Conservation (phyloP, 768 basidiomycete species). For the Chlorophyllum brunneum region DNA sequence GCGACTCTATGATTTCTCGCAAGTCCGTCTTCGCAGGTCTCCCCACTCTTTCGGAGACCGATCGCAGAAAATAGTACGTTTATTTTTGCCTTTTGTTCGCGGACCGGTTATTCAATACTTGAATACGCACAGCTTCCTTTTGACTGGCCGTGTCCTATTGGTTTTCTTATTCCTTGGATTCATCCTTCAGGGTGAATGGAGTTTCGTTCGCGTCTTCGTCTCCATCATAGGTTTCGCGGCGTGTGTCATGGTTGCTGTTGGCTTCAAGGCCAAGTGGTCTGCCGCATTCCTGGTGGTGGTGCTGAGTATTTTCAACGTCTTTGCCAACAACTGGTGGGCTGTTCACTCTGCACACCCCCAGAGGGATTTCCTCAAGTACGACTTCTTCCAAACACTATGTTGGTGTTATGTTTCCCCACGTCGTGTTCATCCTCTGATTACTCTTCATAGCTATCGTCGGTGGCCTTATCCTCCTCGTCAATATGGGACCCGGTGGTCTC, state of each 20-base stretch:
- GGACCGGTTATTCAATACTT: not conserved
- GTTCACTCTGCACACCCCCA: conserved; percentile 91
- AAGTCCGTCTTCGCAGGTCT: conserved; percentile 90
- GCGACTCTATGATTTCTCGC: conserved; percentile 86
- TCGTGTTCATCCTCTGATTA: conserved; percentile 7
- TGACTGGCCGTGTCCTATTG: conserved; percentile 93
- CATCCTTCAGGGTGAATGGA: conserved; percentile 92
- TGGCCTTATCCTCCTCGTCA: conserved; percentile 93
- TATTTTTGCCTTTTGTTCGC: not conserved
- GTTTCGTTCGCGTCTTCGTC: conserved; percentile 78
- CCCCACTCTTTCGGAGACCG: conserved; percentile 87
- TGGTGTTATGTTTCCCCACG: conserved; percentile 19
- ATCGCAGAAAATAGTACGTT: conserved; percentile 96
- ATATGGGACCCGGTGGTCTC: conserved; percentile 96
- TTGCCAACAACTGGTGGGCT: conserved; percentile 99
- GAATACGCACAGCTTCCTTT: conserved; percentile 83
- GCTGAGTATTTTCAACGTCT: conserved; percentile 92
- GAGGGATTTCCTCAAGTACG: conserved; percentile 98
- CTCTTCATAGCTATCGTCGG: conserved; percentile 75
- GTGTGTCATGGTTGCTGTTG: conserved; percentile 94
- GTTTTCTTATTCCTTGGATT: conserved; percentile 99
- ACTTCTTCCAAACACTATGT: conserved; percentile 98
- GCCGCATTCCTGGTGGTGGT: conserved; percentile 92
- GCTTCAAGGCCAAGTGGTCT: conserved; percentile 99
- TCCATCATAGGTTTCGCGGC: conserved; percentile 88